Conservation (phyloP, 805 yeast genomes). For the Wickerhamomyces tratensis region DNA sequence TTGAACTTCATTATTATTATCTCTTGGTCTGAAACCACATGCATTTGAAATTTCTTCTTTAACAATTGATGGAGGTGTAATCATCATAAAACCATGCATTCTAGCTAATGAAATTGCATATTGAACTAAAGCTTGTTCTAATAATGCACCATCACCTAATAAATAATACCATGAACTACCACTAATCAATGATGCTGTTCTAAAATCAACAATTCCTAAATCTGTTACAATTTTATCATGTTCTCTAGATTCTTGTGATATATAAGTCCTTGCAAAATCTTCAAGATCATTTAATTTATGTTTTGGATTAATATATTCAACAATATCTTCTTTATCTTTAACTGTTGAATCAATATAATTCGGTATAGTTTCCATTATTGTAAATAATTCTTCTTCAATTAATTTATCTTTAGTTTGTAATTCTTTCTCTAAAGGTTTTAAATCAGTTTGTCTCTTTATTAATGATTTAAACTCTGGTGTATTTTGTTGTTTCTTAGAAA, state of each 20-base stretch:
- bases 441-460: slow-evolving; percentile 9
- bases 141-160: slow-evolving; percentile 71
- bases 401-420: slow-evolving; percentile 8
- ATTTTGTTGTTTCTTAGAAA: slow-evolving; percentile 9
- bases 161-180: slow-evolving; percentile 85
- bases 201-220: slow-evolving; percentile 62
- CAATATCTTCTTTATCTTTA: slow-evolving; percentile 30
- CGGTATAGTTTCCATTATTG: slow-evolving; percentile 46
- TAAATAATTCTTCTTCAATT: slow-evolving; percentile 27
- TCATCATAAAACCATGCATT: slow-evolving; percentile 54
- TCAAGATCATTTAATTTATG: slow-evolving; percentile 2
- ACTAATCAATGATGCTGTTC: slow-evolving; percentile 61
- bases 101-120: slow-evolving; percentile 66
- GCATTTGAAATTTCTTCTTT: slow-evolving; percentile 69
- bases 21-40: slow-evolving; percentile 94
- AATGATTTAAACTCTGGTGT: slow-evolving; percentile 3
- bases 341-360: slow-evolving; percentile 46
- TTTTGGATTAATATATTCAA: slow-evolving; percentile 40
- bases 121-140: slow-evolving; percentile 86
- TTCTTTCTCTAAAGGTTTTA: slow-evolving; percentile 18
- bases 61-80: slow-evolving; percentile 81
- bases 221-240: slow-evolving; percentile 65
- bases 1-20: slow-evolving; percentile 77
- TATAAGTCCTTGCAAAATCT: slow-evolving; percentile 6
- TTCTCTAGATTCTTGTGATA: slow-evolving; percentile 26